These are phyloP conservation scores for Aspergillus sp. DNA, from an alignment of 2,329 filamentous ascomycete species.

Conservation along the genomic window DNA sequence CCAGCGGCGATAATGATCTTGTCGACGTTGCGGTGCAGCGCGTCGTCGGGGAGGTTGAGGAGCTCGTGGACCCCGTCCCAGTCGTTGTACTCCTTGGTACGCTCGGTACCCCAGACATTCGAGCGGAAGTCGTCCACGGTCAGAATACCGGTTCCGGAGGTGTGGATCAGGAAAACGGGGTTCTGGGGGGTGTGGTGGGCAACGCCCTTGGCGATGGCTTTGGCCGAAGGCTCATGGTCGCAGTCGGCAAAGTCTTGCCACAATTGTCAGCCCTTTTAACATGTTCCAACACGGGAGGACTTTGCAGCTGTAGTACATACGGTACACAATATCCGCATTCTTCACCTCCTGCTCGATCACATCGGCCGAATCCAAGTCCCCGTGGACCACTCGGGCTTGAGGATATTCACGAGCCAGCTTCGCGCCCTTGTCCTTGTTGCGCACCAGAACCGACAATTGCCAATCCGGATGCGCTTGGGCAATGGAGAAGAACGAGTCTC, in stretches of 20 bases:
- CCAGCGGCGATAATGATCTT: constrained; percentile 30
- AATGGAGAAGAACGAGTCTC: constrained; percentile 43
- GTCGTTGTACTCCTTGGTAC: constrained; percentile 40
- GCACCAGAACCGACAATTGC: constrained; percentile 38
- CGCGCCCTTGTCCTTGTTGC: constrained; percentile 36
- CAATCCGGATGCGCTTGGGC: constrained; percentile 41
- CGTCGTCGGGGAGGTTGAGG: constrained; percentile 32
- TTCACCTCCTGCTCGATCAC: constrained; percentile 37
- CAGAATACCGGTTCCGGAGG: constrained; percentile 38
- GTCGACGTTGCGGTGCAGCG: constrained; percentile 35
- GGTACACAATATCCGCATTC: constrained; percentile 41
- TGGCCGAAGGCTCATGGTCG: constrained; percentile 36
- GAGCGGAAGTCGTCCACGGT: constrained; percentile 35
- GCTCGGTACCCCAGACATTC: constrained; percentile 32
- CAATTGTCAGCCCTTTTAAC: not conserved
- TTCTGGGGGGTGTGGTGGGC: constrained; percentile 26
- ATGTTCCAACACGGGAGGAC: too few relatives aligned
- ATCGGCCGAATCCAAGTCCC: constrained; percentile 35
- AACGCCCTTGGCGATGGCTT: constrained; percentile 36
- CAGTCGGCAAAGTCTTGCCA: constrained; percentile 33
- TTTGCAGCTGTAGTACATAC: constrained; percentile 20
- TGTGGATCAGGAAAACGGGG: constrained; percentile 38
- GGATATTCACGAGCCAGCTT: constrained; percentile 34
- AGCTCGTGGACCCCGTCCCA: constrained; percentile 38
- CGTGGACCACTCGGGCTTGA: constrained; percentile 34